A percentile compares a stretch with the other conserved stretches of the same genome.
phyloP scores from a whole-genome alignment of 257 asterid species.

The Capsicum rhomboideum region DNA sequence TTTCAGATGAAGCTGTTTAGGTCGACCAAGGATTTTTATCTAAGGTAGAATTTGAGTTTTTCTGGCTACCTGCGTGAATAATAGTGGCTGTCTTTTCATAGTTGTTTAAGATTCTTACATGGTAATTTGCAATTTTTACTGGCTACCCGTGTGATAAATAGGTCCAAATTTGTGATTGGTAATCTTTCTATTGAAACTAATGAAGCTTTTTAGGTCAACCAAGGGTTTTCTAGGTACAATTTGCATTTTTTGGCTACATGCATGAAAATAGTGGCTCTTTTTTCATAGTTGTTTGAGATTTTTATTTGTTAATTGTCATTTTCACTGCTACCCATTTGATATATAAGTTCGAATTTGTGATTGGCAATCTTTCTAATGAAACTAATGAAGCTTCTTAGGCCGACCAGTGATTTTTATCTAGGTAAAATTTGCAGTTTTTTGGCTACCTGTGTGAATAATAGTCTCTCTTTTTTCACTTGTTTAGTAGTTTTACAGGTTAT shows the following conservation, averaged over 20 bases:
- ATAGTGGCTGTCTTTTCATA: neutral
- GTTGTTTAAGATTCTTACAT: neutral
- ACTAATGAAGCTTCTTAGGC: neutral
- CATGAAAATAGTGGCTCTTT: neutral
- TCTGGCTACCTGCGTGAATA: neutral
- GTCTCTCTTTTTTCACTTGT: neutral
- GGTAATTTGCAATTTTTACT: neutral
- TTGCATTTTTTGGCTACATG: neutral
- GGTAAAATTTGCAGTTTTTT: neutral
- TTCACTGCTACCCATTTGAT: neutral
- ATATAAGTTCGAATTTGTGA: neutral
- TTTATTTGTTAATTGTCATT: neutral
- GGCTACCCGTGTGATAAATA: neutral
- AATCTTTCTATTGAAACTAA: neutral
- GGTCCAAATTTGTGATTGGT: neutral
- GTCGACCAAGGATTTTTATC: neutral
- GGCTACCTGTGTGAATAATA: neutral
- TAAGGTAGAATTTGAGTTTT: neutral
- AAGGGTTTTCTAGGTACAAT: neutral
- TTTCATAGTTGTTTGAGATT: neutral
- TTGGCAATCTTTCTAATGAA: neutral
- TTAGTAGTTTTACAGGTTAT: neutral
- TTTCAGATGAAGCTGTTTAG: too few species aligned
- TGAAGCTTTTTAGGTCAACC: neutral
- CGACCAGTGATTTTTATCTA: neutral